phyloP scores from a whole-genome alignment of 805 yeast genomes.

The Spathaspora hagerdaliae region DNA sequence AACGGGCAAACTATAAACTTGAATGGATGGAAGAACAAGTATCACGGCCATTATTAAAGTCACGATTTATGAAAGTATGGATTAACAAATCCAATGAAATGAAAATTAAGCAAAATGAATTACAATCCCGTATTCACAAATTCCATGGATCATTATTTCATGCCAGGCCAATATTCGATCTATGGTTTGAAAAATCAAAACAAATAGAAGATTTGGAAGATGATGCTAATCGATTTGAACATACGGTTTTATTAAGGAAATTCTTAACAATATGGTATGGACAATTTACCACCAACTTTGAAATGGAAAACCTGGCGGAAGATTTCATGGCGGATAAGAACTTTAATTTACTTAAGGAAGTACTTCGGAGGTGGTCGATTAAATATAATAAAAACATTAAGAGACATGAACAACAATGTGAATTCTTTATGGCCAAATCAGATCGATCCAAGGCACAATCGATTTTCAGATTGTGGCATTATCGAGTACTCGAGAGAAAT shows the following conservation, averaged over 20 bases:
- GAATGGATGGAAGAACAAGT: slow-evolving; percentile 12
- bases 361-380: slow-evolving; percentile 34
- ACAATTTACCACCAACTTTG: slow-evolving; percentile 18
- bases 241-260: slow-evolving; percentile 19
- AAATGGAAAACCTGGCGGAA: slow-evolving; percentile 27
- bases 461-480: slow-evolving; percentile 36
- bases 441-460: slow-evolving; percentile 21
- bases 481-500: slow-evolving; percentile 16
- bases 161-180: neutral
- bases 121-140: slow-evolving; percentile 7
- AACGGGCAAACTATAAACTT: slow-evolving; percentile 13
- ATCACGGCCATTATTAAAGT: slow-evolving; percentile 9
- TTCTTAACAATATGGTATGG: slow-evolving; percentile 32
- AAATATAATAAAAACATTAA: slow-evolving; percentile 26
- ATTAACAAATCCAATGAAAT: slow-evolving; percentile 14
- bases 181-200: slow-evolving; percentile 3
- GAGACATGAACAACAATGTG: slow-evolving; percentile 34
- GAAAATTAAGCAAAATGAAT: slow-evolving; percentile 5
- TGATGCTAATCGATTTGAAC: slow-evolving; percentile 16
- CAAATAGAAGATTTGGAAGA: neutral
- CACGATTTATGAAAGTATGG: slow-evolving; percentile 17
- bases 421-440: slow-evolving; percentile 30
- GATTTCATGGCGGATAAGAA: slow-evolving; percentile 25
- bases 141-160: slow-evolving; percentile 3
- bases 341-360: slow-evolving; percentile 19